Base-by-base conservation (phyloP, 1,284 basidiomycete genomes). In the Macrocystidia cucumis region DNA sequence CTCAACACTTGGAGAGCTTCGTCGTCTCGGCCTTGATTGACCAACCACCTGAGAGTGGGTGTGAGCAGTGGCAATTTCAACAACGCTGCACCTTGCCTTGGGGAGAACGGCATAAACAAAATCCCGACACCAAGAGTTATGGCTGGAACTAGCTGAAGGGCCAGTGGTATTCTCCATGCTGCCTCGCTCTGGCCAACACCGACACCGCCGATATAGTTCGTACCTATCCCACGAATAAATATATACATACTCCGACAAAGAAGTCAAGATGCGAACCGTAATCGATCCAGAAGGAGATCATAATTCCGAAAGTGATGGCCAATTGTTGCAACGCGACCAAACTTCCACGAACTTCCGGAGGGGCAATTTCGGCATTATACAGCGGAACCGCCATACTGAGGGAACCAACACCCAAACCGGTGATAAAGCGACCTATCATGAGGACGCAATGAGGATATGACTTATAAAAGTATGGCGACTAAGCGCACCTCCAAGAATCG, bases 301-400 rank as follows among this genome's bases (percentile, higher is more conserved):
- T 64, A 39, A 68, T 82, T 18, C 79, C 78, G 46, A 82, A 82
- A 1, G 82, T 82, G 51, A 89, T 89, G 3, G 81, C 78, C 8
- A 89, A 65, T 50, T 90, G 87, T 52, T 90, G 86, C 9, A 91
- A 69, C 2, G 83, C 83, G 28, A 90, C 85, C 23, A 90, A 64
- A 47, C 80, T 81, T 5, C 87, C 87, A 44, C 87, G 75, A 14
- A 91, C 82, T 57, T 89, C 86, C 2, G 86, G 82, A 13, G 86
- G 84, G 1, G 83, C 79, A 29, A 89, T 70, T 55, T 61, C 60
- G 25, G 50, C 74, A 59, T 90, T 89, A 67, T 86, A 89, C 6
- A 85, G 58, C 5, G 84, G 84, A 8, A 87, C 79, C 18, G 68
- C 68, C 74, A 84, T 82, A 48, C 77, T 81, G 26, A 86, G 62